Conservation (phyloP, 306 rosid genomes). For the Acacia crassicarpa region DNA sequence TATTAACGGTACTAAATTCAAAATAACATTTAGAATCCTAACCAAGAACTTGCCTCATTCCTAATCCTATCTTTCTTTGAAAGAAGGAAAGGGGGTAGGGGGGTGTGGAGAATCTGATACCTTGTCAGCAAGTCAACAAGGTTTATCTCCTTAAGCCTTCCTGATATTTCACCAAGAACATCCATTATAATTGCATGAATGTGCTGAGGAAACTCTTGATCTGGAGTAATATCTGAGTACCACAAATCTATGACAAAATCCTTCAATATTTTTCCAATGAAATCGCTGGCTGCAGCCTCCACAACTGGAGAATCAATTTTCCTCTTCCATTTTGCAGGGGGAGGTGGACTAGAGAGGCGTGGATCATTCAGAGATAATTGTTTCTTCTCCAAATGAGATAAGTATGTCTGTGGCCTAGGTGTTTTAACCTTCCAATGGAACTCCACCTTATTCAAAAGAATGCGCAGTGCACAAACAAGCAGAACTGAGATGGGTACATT, state of each 20-base stretch:
- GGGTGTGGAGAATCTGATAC: slow-evolving; percentile 40
- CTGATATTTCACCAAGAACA: slow-evolving; percentile 82
- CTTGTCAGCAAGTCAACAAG: slow-evolving; percentile 91
- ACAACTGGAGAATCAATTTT: slow-evolving; percentile 78
- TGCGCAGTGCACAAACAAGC: slow-evolving; percentile 58
- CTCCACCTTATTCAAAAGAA: slow-evolving; percentile 72
- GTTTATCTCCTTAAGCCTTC: slow-evolving; percentile 82
- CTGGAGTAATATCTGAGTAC: slow-evolving; percentile 85
- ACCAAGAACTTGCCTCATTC: slow-evolving; percentile 22
- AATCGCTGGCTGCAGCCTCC: slow-evolving; percentile 79
- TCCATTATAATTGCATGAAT: slow-evolving; percentile 82
- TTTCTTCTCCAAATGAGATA: slow-evolving; percentile 89
- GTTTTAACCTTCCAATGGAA: slow-evolving; percentile 68
- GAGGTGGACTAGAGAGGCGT: slow-evolving; percentile 53
- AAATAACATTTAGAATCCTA: slow-evolving; percentile 14
- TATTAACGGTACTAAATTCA: neutral
- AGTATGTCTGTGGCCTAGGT: slow-evolving; percentile 54
- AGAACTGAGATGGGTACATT: slow-evolving; percentile 82
- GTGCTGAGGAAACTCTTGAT: slow-evolving; percentile 80
- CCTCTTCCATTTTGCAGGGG: slow-evolving; percentile 80
- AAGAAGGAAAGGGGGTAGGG: neutral
- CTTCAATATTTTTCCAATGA: slow-evolving; percentile 80
- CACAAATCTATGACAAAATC: slow-evolving; percentile 90
- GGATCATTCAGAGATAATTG: slow-evolving; percentile 73
- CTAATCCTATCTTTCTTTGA: slow-evolving; percentile 8